Base-by-base conservation (phyloP, 2,329 filamentous ascomycete species). In the Colletotrichum viniferum region DNA sequence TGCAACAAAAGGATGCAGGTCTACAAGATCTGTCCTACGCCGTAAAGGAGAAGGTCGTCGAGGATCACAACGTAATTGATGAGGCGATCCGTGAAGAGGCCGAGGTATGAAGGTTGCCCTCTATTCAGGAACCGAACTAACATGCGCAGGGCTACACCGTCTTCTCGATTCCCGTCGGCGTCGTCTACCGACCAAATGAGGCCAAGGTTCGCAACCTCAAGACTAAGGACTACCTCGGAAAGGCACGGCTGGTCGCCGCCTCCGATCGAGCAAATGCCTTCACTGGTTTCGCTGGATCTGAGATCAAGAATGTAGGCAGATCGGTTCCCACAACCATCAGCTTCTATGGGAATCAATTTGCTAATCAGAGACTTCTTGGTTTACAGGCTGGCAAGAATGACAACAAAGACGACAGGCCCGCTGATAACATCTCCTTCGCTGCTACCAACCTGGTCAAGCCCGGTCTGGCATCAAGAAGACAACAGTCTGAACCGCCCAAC, bases 181-280 rank as follows among this genome's bases (percentile, higher is more conserved):
- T 98, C 36, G 91, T 99, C 18, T 99, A 98, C 85, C 90, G 97
- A 74, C 97, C 97, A 26, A 98, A 98, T 82, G 96, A 98, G 81
- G 96, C 97, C 77, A 99, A 99, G 85, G 97, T 99, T 79, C 97
- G 97, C 86, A 99, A 99, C 81, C 88, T 99, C 81, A 98, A 98
- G 88, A 95, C 96, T 26, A 98, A 98, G 84, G 96, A 99, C 82
- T 99, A 99, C 81, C 92, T 99, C 5, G 97, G 97, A 76, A 98
- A 98, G 85, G 96, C 97, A n/a, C 92, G 95, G 76, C 88, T 99
- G 38, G 95, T 99, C 10, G 97, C 97, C 28, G 94, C 96, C 30
- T 95, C 95, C 2, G 95, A 98, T 81, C 90, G 93, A 71, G 87
- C 90, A 78, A 96, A 96, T 84, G 94, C 92, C 30, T 97, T 95